phyloP scores from a whole-genome alignment of 2,329 filamentous ascomycete genomes.

The Plenodomus lindquistii region DNA sequence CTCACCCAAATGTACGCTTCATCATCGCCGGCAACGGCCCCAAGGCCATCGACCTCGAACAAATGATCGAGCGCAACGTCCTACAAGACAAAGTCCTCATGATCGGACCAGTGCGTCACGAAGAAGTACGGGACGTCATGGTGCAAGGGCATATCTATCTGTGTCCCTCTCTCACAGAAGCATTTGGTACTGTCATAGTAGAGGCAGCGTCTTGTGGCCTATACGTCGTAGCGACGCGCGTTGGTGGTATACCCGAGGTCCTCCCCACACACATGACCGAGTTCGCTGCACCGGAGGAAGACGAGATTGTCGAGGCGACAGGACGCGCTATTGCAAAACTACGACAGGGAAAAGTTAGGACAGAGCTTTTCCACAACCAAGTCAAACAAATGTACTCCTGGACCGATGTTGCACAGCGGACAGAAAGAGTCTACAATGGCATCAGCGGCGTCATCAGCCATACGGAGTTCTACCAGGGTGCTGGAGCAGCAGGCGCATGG shows the following conservation, averaged over 20 bases:
- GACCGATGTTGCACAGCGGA: constrained; percentile 91
- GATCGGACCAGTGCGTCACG: constrained; percentile 88
- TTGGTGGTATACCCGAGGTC: constrained; percentile 96
- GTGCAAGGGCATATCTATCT: constrained; percentile 95
- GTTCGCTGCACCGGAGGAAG: constrained; percentile 95
- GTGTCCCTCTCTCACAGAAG: constrained; percentile 92
- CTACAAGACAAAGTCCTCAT: constrained; percentile 92
- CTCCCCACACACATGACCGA: constrained; percentile 95
- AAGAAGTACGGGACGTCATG: constrained; percentile 98
- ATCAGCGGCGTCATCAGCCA: constrained; percentile 86
- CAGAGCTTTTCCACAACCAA: constrained; percentile 93
- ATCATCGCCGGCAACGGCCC: constrained; percentile 95
- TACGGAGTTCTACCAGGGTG: constrained; percentile 84
- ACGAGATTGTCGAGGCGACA: constrained; percentile 88
- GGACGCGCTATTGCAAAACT: constrained; percentile 85
- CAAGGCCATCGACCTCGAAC: constrained; percentile 95
- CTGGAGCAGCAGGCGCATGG: constrained; percentile 68
- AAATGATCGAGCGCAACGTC: constrained; percentile 95
- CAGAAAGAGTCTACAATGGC: constrained; percentile 92
- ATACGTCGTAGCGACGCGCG: constrained; percentile 94
- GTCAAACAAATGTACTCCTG: constrained; percentile 99
- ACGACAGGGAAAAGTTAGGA: constrained; percentile 82
- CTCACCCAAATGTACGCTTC: constrained; percentile 91
- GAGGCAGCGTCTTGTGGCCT: constrained; percentile 94
- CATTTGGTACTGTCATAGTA: constrained; percentile 96